phyloP scores from a whole-genome alignment of 306 rosid species.

The Vigna unguiculata region DNA sequence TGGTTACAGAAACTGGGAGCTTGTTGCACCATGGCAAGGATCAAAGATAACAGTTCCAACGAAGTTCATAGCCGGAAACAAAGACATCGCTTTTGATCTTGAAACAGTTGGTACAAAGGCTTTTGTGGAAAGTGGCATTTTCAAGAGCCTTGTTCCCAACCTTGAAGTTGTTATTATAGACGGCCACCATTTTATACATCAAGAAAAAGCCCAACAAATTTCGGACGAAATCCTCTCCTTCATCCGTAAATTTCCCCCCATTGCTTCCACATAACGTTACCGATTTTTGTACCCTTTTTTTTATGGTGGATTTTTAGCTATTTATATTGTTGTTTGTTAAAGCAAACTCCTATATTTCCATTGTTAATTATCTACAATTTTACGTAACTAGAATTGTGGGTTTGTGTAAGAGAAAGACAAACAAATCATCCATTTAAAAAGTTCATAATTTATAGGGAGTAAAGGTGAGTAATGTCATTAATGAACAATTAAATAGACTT shows the following conservation, averaged over 20 bases:
- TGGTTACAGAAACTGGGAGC: constrained; percentile 57
- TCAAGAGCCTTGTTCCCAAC: constrained; percentile 53
- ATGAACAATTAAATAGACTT: too few species aligned
- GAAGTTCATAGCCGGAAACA: constrained; percentile 49
- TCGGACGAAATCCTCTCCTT: constrained; percentile 57
- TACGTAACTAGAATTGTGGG: too few species aligned
- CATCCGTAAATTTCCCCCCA: constrained; percentile 41
- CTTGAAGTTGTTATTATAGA: constrained; percentile 50
- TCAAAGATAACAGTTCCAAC: constrained; percentile 55
- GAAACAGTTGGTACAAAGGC: constrained; percentile 44
- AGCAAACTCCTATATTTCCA: too few species aligned
- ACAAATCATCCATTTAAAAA: too few species aligned
- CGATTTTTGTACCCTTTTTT: neutral
- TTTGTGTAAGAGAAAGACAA: too few species aligned
- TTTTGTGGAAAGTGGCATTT: constrained; percentile 46
- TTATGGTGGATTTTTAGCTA: neutral
- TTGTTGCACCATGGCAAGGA: constrained; percentile 59
- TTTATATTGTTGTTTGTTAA: neutral
- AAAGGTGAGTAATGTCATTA: too few species aligned
- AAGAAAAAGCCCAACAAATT: constrained; percentile 50
- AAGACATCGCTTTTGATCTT: constrained; percentile 39
- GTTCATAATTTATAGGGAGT: too few species aligned
- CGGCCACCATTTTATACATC: constrained; percentile 56
- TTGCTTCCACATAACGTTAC: neutral
- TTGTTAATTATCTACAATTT: too few species aligned